These are phyloP conservation scores for Pisolithus sp. DNA, from an alignment of 768 basidiomycete species.

Conservation along the genomic window DNA sequence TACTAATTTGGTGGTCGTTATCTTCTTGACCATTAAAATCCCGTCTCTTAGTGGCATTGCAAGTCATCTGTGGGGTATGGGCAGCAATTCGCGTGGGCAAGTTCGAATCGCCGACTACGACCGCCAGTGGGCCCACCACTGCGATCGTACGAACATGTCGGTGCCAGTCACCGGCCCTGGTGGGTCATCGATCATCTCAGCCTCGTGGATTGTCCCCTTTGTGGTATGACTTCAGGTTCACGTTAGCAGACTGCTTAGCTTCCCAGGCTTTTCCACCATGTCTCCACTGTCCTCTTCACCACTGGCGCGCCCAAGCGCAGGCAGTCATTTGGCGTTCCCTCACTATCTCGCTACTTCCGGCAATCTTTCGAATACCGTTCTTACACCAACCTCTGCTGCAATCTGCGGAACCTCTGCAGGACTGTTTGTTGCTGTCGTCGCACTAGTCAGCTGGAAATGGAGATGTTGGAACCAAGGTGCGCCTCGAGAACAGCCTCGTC, in stretches of 20 bases:
- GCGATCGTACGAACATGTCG: too few species aligned
- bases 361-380: neutral
- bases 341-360: neutral
- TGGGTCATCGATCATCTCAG: neutral
- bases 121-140: too few species aligned
- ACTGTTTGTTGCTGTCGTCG: conserved; percentile 37
- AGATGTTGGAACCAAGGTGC: conserved; percentile 28
- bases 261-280: neutral
- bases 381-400: conserved; percentile 44
- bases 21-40: too few species aligned
- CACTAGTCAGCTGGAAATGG: conserved; percentile 39
- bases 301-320: neutral
- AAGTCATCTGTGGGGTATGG: too few species aligned
- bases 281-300: neutral
- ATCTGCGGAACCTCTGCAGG: conserved; percentile 46
- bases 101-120: too few species aligned
- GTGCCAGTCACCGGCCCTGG: neutral
- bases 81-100: too few species aligned
- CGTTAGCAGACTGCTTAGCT: neutral
- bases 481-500: neutral
- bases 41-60: too few species aligned
- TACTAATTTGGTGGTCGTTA: too few species aligned
- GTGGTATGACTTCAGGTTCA: neutral
- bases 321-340: neutral
- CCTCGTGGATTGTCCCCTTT: neutral